Base-by-base conservation (phyloP, 306 rosid species). In the Cicer pinnatifidum region DNA sequence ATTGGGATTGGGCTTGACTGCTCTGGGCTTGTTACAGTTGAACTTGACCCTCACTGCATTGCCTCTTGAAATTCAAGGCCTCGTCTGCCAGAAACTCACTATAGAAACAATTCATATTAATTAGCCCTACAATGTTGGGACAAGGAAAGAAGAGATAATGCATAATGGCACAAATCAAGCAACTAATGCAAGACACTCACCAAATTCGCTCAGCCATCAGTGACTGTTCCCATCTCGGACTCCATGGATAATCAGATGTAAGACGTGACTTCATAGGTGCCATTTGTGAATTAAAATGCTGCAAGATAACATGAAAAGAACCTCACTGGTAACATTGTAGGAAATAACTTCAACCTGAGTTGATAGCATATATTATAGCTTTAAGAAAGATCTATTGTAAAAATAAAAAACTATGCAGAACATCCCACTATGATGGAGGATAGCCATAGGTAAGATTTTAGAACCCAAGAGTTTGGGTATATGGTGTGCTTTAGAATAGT, bases 221-320 rank as follows among this genome's bases (percentile, higher is more conserved):
- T 7, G 81, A 65, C 53, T 61, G 63, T 78, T 90, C 95, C 98
- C 98, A 92, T 86, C 98, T 89, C 3, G 98, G 98, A 81, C 98
- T 92, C 91, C 92, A 92, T 16, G 95, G 98, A 71, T 78, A 92
- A 37, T 90, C 91, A n/a, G 79, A 71, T 6, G 88, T 57, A 8
- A 66, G 78, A 46, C 83, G 81, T 0, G 97, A 92, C 75, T 90
- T 90, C 17, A 86, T 65, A 12, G 95, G 98, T 63, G 79, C 87
- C 83, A 91, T 87, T 59, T 86, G 96, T 44, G 88, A 47, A 87
- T 81, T 90, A 78, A 87, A 86, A 87, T 90, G 95, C 98, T 92
- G 45, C 78, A 84, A 74, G 52, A 76, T 62, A 37, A 39, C 66
- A 61, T 56, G 19, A 67, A 67, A 58, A 28, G 10, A 46, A 68